Percentiles rank a stretch among this genome's conserved stretches.
phyloP scores from a whole-genome alignment of 345 rosid genomes.

The Combretum micranthum region DNA sequence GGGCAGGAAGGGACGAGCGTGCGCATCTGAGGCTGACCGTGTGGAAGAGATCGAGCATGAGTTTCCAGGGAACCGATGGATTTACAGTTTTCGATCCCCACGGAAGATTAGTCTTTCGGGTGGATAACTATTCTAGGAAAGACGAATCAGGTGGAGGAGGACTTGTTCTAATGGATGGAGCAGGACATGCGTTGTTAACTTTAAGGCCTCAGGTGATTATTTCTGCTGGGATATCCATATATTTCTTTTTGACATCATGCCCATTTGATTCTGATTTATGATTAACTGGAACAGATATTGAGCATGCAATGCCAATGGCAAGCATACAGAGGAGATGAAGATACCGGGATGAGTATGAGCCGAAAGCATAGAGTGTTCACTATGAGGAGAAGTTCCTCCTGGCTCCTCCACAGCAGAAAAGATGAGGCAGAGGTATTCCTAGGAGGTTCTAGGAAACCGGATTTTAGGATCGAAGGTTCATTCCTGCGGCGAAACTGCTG shows the following conservation, averaged over 20 bases:
- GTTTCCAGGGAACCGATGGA: constrained; percentile 56
- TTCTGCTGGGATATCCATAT: not conserved
- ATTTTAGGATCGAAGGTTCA: constrained; percentile 35
- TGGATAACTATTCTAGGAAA: constrained; percentile 46
- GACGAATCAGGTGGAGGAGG: constrained; percentile 14
- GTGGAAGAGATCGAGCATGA: constrained; percentile 53
- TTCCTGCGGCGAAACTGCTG: constrained; percentile 30
- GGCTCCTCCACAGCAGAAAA: constrained; percentile 12
- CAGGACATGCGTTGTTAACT: constrained; percentile 35
- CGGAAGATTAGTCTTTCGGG: constrained; percentile 38
- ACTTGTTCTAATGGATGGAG: constrained; percentile 47
- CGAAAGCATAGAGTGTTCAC: constrained; percentile 24
- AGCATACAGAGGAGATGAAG: constrained; percentile 34
- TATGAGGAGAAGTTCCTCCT: constrained; percentile 29
- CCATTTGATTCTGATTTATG: no score
- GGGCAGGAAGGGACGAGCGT: not conserved
- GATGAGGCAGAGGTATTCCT: constrained; percentile 33
- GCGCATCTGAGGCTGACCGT: constrained; percentile 24
- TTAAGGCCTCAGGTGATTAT: constrained; percentile 31
- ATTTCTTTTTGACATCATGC: no score
- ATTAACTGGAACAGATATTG: constrained; percentile 19
- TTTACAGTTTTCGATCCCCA: constrained; percentile 40
- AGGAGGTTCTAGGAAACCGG: constrained; percentile 19
- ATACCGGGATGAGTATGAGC: constrained; percentile 2
- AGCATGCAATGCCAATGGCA: constrained; percentile 42